phyloP scores from a whole-genome alignment of 2,329 filamentous ascomycete genomes.

The Colletotrichum sp. region DNA sequence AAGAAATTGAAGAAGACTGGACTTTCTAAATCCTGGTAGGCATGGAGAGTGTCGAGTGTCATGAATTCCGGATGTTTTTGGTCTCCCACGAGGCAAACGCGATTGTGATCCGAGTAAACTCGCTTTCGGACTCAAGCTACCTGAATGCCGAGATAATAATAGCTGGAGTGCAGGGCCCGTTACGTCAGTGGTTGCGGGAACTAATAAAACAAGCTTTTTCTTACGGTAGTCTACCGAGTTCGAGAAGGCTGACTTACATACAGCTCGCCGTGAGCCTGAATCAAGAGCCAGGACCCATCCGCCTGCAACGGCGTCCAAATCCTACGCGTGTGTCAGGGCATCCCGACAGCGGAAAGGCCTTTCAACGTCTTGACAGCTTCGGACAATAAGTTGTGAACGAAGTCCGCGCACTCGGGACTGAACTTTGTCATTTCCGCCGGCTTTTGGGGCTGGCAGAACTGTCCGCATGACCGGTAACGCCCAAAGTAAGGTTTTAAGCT shows the following conservation, averaged over 20 bases:
- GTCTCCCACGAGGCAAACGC: background rate
- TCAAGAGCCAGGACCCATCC: background rate
- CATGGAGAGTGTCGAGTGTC: background rate
- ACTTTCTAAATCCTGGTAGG: background rate
- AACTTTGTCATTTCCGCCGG: background rate
- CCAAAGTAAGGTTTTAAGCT: background rate
- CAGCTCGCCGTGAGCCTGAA: background rate
- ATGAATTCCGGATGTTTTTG: background rate
- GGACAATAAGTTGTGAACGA: background rate
- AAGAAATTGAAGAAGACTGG: accelerated
- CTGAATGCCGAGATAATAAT: background rate
- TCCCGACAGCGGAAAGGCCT: background rate
- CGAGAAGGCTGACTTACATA: background rate
- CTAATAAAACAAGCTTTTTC: background rate
- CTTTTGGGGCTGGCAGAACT: background rate
- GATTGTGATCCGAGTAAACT: background rate
- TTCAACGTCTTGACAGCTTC: background rate
- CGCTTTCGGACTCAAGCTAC: background rate
- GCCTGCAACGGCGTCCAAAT: background rate
- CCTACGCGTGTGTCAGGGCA: background rate
- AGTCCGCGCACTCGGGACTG: background rate
- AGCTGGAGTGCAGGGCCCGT: background rate
- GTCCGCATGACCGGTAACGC: background rate
- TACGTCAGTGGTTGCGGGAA: background rate
- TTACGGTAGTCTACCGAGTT: background rate